Base-by-base conservation (phyloP, 106 monocot genomes). In the Allium cepa region DNA sequence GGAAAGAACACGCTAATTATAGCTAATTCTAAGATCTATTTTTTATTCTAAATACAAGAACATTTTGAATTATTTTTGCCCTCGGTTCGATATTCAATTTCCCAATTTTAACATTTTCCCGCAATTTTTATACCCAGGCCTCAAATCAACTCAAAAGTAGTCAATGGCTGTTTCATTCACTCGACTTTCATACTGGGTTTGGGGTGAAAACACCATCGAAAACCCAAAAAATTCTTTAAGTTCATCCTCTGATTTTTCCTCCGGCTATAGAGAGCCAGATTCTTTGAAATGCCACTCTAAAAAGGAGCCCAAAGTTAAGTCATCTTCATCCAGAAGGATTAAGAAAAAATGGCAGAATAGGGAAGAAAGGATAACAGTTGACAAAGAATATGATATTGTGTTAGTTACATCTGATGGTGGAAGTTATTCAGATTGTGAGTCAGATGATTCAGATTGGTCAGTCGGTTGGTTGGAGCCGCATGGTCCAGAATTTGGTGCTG, bases 391-490 rank as follows among this genome's bases (percentile, higher is more conserved):
- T 70, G 88, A 92, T 67, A 63, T 83, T 6, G 92, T 92, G 10
- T 53, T 92, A 16, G 88, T 92, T 2, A 85, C 92, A 0, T 79
- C 85, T 13, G 88, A 92, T 66, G 85, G 88, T 4, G 88, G 71
- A 8, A 82, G 82, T 64, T 47, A 88, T 70, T 92, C 92, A 0
- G 92, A 79, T 17, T 87, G 84, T 9, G 91, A 92, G 28, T 88
- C 92, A 9, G 92, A 88, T 52, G 92, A 83, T 72, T 88, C 88
- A 0, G 92, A 92, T 73, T 92, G 88, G 88, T 88, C 92, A 1
- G 85, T 92, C 18, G 92, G 92, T n/a, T 92, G 92, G 92, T 55
- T 79, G 75, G 92, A 92, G 49, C 88, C 85, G 2, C 92, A 88
- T 13, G 75, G 77, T 7, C 46, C 85, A n/a, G 88, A 85, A n/a